phyloP scores from a whole-genome alignment of 768 basidiomycete genomes.

The Neoboletus magnificus region DNA sequence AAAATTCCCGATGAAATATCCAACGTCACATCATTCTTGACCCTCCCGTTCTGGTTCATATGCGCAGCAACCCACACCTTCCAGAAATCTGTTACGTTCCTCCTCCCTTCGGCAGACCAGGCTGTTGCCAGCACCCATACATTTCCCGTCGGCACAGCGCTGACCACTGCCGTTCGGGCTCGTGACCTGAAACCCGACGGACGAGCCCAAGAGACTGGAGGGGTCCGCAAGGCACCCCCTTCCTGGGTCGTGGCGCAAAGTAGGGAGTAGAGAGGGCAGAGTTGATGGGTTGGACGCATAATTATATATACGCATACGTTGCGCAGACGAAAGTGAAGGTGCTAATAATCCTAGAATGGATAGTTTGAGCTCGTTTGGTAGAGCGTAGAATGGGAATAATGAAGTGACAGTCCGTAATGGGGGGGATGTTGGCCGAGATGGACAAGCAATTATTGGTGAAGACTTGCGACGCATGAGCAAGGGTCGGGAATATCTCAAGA shows the following conservation, averaged over 20 bases:
- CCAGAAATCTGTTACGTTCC: conserved; percentile 44
- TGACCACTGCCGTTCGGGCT: conserved; percentile 13
- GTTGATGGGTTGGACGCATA: conserved; percentile 51
- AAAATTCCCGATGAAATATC: neutral
- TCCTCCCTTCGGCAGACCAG: conserved; percentile 40
- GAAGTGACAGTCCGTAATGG: conserved; percentile 15
- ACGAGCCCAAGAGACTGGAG: conserved; percentile 15
- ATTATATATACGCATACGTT: conserved; percentile 52
- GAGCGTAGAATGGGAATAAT: conserved; percentile 36
- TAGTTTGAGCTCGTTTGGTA: conserved; percentile 59
- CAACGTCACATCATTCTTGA: neutral
- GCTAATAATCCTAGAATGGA: conserved; percentile 54
- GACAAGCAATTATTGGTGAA: conserved; percentile 9
- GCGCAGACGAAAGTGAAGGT: conserved; percentile 53
- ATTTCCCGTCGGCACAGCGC: conserved; percentile 37
- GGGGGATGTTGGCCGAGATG: conserved; percentile 15
- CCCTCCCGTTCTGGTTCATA: conserved; percentile 38
- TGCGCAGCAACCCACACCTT: conserved; percentile 41
- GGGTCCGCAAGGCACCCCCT: conserved; percentile 21
- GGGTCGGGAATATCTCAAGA: conserved; percentile 48
- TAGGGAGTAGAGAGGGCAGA: conserved; percentile 42
- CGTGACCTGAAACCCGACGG: conserved; percentile 6
- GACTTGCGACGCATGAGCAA: conserved; percentile 38
- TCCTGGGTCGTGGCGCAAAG: conserved; percentile 22
- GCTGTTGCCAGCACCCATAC: conserved; percentile 38